A percentile compares a stretch with the other conserved stretches of the same genome.
Evolutionary conservation across 176 grass and related monocot species (phyloP).

Genomic region (maize (Zea mays)): Zm-B73-REFERENCE-NAM-5.0 NC_050099.1:84992501-84993000

Average conservation of each 20-base stretch:
- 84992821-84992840: background rate
- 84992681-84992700: conserved; percentile 84
- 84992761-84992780: conserved; percentile 33
- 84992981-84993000: background rate
- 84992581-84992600: background rate
- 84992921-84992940: background rate
- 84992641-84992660: conserved; percentile 8
- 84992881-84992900: background rate
- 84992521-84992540: background rate
- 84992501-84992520: conserved; percentile 23
- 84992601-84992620: conserved; percentile 3
- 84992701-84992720: conserved; percentile 96
- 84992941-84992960: background rate
- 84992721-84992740: conserved; percentile 96
- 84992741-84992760: conserved; percentile 33
- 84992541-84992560: background rate
- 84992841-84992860: conserved; percentile 1
- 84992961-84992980: background rate
- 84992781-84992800: conserved; percentile 26
- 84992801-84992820: conserved; percentile 16
- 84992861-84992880: background rate
- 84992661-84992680: conserved; percentile 24
- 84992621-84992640: conserved; percentile 23
- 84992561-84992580: background rate
- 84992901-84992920: background rate